These are phyloP conservation scores for Apophysomyces sp. DNA, from an alignment of 371 early-diverging fungal genomes.

Conservation along the genomic window DNA sequence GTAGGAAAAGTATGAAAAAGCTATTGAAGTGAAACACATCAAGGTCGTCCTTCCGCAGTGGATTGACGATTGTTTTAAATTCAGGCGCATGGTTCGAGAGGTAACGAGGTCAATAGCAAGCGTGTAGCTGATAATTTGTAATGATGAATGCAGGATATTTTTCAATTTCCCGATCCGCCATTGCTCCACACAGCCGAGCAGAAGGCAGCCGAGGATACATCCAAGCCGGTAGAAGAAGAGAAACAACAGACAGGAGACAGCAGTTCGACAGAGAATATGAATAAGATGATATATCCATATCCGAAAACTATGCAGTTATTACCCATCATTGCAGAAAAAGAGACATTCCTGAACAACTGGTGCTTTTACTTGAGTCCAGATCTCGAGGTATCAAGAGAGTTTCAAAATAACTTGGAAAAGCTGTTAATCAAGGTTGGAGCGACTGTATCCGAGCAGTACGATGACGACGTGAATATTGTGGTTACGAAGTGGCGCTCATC, in stretches of 20 bases:
- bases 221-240: background rate
- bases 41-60: constrained; percentile 76
- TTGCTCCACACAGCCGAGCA: constrained; percentile 9
- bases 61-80: constrained; percentile 72
- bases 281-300: constrained; percentile 7
- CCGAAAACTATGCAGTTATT: constrained; percentile 12
- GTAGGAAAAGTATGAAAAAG: constrained; percentile 53
- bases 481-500: constrained; percentile 60
- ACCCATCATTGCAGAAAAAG: constrained; percentile 7
- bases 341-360: constrained; percentile 8
- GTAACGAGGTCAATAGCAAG: constrained; percentile 10
- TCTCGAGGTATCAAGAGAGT: constrained; percentile 15
- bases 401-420: constrained; percentile 25
- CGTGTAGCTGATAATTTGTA: background rate
- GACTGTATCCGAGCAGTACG: constrained; percentile 16
- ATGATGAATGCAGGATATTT: constrained; percentile 14
- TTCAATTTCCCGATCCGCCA: constrained; percentile 53
- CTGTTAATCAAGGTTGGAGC: constrained; percentile 61
- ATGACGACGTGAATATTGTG: constrained; percentile 52
- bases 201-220: background rate
- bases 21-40: constrained; percentile 46
- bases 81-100: constrained; percentile 50
- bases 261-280: background rate
- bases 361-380: constrained; percentile 30
- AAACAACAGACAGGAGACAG: background rate